Evolutionary conservation across 2,329 filamentous ascomycete species (phyloP), one percentile per base, ranked within the genome.

Genomic region (Dryadomyces quercus-mongolicae): DNA sequence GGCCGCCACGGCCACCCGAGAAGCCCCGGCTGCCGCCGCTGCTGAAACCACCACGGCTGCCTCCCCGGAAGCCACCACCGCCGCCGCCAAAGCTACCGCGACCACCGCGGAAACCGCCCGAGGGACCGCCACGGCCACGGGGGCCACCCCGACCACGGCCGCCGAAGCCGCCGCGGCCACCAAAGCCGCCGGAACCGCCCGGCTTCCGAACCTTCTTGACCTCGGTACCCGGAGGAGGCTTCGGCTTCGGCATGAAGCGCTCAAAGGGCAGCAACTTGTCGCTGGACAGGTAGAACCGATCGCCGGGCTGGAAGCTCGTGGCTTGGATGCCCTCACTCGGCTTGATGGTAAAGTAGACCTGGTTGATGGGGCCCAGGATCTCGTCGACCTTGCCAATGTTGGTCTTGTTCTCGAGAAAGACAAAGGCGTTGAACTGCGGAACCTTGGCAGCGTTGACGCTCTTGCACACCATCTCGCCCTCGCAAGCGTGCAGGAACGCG

Each of bases 261-360:
- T 98, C 93, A 63, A 97, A 75, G 47, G 93, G 92, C 58, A 98
- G 77, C 52, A 96, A 82, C 78, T 96, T 98, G 74, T 97, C 93
- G 65, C 84, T 81, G 63, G 85, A 88, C 66, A 97, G 95, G 77
- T 84, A 98, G 74, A 98, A 94, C 75, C 94, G 95, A 78, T 97
- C 93, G 67, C 93, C 93, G 59, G 84, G 74, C 77, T 96, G 95
- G 84, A 97, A 98, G 44, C 87, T 93, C 56, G 84, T 82, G 58
- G 93, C 90, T 71, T 95, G 87, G 69, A 98, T 97, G 64, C 93
- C 93, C 69, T 97, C 92, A 68, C 89, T 84, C 54, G 92, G 91
- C 76, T 97, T 97, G 71, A 98, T 86, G 65, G 92, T 97, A 78
- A 98, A 98, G 77, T 86, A 95, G 65, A 97, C 88, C 72, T 96